Percentiles rank a stretch among this genome's conserved stretches.
Conservation (phyloP, 2,329 filamentous ascomycete genomes). For the Nigrospora sphaerica region DNA sequence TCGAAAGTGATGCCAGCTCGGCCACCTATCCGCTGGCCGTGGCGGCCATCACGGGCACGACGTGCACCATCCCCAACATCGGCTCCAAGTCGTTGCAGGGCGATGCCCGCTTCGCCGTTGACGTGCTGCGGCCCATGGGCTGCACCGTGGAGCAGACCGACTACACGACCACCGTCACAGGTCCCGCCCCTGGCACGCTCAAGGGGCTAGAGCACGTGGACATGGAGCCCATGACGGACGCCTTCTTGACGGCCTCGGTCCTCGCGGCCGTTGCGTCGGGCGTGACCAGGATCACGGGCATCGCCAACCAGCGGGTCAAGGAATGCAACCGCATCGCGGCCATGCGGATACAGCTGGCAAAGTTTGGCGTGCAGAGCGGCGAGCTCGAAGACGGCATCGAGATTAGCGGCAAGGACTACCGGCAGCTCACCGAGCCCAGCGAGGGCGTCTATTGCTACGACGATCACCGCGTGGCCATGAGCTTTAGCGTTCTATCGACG, state of each 20-base stretch:
- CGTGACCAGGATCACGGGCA: conserved; percentile 81
- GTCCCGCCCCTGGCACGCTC: conserved; percentile 67
- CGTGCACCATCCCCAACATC: conserved; percentile 93
- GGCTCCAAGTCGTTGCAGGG: conserved; percentile 88
- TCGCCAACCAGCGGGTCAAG: conserved; percentile 96
- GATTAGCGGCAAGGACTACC: conserved; percentile 45
- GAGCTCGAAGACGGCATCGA: conserved; percentile 95
- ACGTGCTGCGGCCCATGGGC: conserved; percentile 88
- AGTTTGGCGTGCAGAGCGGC: conserved; percentile 80
- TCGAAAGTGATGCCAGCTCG: conserved; percentile 96
- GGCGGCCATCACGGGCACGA: conserved; percentile 91
- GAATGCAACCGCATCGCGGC: conserved; percentile 95
- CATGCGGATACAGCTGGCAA: conserved; percentile 90
- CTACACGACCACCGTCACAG: conserved; percentile 85
- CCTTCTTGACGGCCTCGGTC: conserved; percentile 91
- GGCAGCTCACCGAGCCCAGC: conserved; percentile 45
- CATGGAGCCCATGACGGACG: conserved; percentile 99
- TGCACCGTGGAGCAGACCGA: conserved; percentile 81
- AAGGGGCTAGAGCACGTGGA: conserved; percentile 76
- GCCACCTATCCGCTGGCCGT: conserved; percentile 93
- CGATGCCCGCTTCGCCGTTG: conserved; percentile 87
- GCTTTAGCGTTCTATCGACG: conserved; percentile 82
- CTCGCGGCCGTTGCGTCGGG: conserved; percentile 83
- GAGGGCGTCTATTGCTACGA: conserved; percentile 85
- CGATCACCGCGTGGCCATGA: conserved; percentile 97